Percentiles rank a stretch among this genome's conserved stretches.
Evolutionary conservation across 2,329 filamentous ascomycete genomes (phyloP).

Genomic region (Keithomyces neogunnii): DNA sequence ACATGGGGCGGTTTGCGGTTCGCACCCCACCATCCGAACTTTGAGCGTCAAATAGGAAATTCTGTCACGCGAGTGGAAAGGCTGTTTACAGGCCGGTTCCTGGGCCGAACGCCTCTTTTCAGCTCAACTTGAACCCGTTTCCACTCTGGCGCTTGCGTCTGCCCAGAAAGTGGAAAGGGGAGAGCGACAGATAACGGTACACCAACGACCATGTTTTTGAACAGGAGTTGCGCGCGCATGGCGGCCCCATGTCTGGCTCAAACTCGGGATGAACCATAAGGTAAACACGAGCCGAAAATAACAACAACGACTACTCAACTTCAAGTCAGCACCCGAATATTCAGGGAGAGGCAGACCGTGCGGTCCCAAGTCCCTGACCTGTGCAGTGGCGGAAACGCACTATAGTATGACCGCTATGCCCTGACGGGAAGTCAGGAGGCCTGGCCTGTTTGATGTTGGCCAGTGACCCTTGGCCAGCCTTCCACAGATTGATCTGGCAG

Average conservation of each 20-base stretch:
- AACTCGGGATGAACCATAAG: no score
- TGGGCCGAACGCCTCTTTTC: not conserved
- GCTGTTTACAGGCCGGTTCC: conserved; percentile 3
- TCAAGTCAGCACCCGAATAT: no score
- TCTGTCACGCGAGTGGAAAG: not conserved
- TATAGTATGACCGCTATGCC: not conserved
- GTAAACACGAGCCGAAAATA: no score
- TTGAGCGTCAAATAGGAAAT: not conserved
- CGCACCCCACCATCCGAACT: no score
- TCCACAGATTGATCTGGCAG: conserved; percentile 1
- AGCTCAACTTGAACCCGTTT: not conserved
- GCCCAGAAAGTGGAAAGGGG: not conserved
- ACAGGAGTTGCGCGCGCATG: no score
- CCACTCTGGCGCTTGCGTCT: not conserved
- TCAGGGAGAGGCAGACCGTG: no score
- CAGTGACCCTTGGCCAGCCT: not conserved
- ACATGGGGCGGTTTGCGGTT: no score
- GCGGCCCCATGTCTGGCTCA: no score
- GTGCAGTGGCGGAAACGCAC: conserved; percentile 1
- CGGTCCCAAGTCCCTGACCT: not conserved
- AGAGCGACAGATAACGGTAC: not conserved
- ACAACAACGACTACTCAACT: no score
- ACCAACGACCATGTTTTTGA: no score
- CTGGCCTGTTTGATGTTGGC: not conserved
- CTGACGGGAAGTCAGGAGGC: not conserved